These are phyloP conservation scores for Geranomyces michiganensis DNA, from an alignment of 192 early-diverging fungal genomes.

Conservation along the genomic window DNA sequence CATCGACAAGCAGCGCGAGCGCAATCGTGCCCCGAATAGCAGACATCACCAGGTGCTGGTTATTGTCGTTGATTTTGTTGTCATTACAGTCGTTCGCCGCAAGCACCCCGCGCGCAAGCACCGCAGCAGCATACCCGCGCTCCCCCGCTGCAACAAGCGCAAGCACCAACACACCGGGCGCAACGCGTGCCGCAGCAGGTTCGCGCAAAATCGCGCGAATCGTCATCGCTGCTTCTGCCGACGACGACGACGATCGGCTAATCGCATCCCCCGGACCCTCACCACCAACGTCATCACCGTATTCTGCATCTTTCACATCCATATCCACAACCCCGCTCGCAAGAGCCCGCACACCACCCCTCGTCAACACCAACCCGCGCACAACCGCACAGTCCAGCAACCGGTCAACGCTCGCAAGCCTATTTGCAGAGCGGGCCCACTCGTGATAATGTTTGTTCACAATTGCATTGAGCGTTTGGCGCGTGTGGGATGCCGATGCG, in stretches of 20 bases:
- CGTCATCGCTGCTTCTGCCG: too few species aligned
- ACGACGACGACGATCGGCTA: too few species aligned
- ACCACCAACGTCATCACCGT: too few species aligned
- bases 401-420: not conserved
- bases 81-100: not conserved
- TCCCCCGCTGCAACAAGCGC: not conserved
- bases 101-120: not conserved
- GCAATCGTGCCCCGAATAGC: not conserved
- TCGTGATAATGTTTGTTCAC: not conserved
- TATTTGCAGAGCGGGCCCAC: not conserved
- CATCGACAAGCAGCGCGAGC: not conserved
- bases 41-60: not conserved
- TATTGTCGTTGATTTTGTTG: not conserved
- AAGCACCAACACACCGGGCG: not conserved
- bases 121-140: not conserved
- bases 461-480: not conserved
- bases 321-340: not conserved
- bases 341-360: not conserved
- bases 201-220: too few species aligned
- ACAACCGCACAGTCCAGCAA: not conserved
- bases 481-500: not conserved
- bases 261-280: not conserved
- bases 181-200: not conserved
- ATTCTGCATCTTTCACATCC: too few species aligned
- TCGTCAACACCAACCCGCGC: too few species aligned